Evolutionary conservation across 176 grass and related monocot genomes (phyloP).

Genomic region (Metroxylon sagu): DNA sequence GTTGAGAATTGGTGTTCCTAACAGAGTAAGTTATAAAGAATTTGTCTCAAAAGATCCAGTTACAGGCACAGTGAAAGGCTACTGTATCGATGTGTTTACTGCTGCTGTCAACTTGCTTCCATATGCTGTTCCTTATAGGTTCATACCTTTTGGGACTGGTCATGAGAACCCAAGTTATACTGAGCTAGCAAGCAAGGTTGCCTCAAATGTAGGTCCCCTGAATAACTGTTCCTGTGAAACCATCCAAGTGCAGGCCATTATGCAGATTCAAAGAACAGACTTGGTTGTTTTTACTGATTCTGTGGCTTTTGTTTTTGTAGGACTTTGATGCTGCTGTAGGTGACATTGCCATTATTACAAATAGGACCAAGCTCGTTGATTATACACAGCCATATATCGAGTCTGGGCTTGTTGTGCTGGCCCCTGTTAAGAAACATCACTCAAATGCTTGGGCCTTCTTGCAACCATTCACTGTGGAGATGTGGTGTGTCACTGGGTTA

Average conservation of each 20-base stretch:
- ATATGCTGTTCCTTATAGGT: constrained; percentile 75
- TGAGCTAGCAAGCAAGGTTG: constrained; percentile 51
- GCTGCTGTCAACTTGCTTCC: constrained; percentile 81
- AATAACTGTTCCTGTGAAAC: not conserved
- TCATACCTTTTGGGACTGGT: constrained; percentile 66
- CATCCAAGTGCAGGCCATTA: no score
- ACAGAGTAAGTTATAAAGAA: constrained; percentile 59
- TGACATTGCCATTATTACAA: constrained; percentile 75
- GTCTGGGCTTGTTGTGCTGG: constrained; percentile 75
- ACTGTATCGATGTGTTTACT: constrained; percentile 84
- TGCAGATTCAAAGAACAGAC: not conserved
- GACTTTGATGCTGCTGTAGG: constrained; percentile 73
- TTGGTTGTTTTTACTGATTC: not conserved
- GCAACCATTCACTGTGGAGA: constrained; percentile 71
- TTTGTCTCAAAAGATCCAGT: constrained; percentile 49
- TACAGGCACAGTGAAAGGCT: constrained; percentile 59
- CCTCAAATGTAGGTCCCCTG: constrained; percentile 50
- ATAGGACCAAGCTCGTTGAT: constrained; percentile 47
- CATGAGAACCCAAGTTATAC: constrained; percentile 59
- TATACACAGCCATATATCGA: constrained; percentile 90
- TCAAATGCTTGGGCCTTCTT: constrained; percentile 81
- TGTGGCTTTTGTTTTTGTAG: constrained; percentile 22
- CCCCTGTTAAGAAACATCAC: constrained; percentile 56
- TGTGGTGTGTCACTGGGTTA: constrained; percentile 75
- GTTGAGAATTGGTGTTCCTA: constrained; percentile 69